Evolutionary conservation across 2,329 filamentous ascomycete species (phyloP).

Genomic region (Parastagonospora nodorum): DNA sequence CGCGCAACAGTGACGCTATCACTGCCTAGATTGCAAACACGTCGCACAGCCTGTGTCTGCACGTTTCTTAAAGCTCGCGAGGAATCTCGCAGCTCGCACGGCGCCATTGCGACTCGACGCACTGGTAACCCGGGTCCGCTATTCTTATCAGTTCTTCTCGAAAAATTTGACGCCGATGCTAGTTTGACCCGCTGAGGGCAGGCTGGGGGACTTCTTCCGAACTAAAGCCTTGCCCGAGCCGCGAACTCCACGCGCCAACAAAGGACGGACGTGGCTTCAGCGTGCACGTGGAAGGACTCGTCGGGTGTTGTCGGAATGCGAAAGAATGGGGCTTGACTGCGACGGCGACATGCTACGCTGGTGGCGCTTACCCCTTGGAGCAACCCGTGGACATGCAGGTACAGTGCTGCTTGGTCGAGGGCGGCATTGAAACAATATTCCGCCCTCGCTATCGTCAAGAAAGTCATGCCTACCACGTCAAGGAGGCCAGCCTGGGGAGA

Average conservation of each 20-base stretch:
- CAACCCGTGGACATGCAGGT: conserved; percentile 22
- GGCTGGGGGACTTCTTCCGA: conserved; percentile 28
- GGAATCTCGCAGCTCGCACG: not conserved
- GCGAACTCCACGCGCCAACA: conserved; percentile 27
- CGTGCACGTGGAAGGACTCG: conserved; percentile 17
- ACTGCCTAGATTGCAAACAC: conserved; percentile 4
- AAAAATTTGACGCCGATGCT: conserved; percentile 26
- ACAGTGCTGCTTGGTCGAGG: conserved; percentile 14
- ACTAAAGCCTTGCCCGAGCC: conserved; percentile 28
- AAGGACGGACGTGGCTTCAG: conserved; percentile 10
- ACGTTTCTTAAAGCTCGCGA: not conserved
- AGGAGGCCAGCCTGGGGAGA: too few species aligned
- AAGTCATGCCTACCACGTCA: not conserved
- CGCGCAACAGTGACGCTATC: not conserved
- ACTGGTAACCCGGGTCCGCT: conserved; percentile 22
- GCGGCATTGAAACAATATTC: conserved; percentile 11
- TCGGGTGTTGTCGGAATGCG: conserved; percentile 30
- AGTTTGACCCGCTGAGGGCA: conserved; percentile 31
- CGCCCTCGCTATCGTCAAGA: conserved; percentile 5
- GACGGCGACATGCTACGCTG: conserved; percentile 17
- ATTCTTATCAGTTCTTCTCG: conserved; percentile 33
- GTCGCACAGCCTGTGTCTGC: not conserved
- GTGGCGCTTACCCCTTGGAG: conserved; percentile 25
- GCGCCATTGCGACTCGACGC: conserved; percentile 5
- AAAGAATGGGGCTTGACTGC: conserved; percentile 15